These are phyloP conservation scores for Pulveroboletus sp. DNA, from an alignment of 768 basidiomycete species.

Conservation along the genomic window DNA sequence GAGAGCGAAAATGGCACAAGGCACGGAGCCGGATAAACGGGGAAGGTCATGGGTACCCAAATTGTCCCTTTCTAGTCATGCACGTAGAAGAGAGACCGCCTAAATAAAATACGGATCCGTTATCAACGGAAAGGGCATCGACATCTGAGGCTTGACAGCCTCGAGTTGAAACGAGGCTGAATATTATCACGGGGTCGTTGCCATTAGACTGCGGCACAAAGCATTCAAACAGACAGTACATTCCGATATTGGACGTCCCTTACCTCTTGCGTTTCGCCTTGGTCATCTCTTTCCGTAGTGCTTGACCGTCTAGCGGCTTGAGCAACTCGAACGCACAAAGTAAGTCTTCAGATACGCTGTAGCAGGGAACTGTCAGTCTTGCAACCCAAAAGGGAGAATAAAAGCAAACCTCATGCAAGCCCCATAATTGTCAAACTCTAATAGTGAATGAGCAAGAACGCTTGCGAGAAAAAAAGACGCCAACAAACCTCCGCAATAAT, in stretches of 20 bases:
- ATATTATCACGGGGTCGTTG: conserved; percentile 29
- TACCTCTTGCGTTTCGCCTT: conserved; percentile 98
- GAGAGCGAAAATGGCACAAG: conserved; percentile 18
- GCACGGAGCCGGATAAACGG: conserved; percentile 13
- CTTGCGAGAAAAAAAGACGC: conserved; percentile 1
- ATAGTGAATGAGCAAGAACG: conserved; percentile 16
- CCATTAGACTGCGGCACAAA: conserved; percentile 32
- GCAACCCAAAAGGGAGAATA: not conserved
- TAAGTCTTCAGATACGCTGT: conserved; percentile 92
- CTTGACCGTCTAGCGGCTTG: conserved; percentile 92
- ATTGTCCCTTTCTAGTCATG: conserved; percentile 25
- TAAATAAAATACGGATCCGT: conserved; percentile 18
- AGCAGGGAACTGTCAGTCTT: conserved; percentile 14
- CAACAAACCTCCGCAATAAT: conserved; percentile 88
- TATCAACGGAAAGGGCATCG: conserved; percentile 9
- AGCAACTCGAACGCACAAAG: conserved; percentile 97
- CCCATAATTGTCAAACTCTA: conserved; percentile 94
- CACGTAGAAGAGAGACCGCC: conserved; percentile 20
- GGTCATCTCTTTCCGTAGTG: conserved; percentile 96
- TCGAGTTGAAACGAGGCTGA: not conserved
- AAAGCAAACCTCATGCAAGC: conserved; percentile 83
- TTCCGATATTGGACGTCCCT: not conserved
- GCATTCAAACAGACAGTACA: not conserved
- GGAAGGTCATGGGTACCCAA: conserved; percentile 27
- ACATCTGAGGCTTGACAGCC: conserved; percentile 4